Conservation (phyloP, 2,329 filamentous ascomycete species). For the Niveomyces coronatus region DNA sequence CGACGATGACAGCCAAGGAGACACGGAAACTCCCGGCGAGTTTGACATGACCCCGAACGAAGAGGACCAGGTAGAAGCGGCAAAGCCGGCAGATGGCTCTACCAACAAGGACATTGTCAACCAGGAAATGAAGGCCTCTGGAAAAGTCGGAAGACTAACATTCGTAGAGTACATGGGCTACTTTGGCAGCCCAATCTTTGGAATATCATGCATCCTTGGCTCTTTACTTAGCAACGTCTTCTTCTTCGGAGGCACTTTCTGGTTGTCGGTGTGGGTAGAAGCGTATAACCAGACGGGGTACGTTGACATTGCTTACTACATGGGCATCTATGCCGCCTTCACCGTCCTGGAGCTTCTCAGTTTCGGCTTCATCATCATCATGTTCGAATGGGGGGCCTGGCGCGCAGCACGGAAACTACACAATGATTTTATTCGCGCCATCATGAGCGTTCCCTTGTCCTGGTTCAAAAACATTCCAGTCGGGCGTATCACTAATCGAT, state of each 20-base stretch:
- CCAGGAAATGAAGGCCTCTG: constrained; percentile 37
- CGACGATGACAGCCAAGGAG: constrained; percentile 23
- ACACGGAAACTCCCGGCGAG: constrained; percentile 18
- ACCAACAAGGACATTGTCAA: constrained; percentile 32
- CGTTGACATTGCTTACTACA: constrained; percentile 38
- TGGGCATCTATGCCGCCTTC: constrained; percentile 40
- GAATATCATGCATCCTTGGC: constrained; percentile 27
- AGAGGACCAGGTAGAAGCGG: constrained; percentile 18
- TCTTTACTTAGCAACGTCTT: constrained; percentile 31
- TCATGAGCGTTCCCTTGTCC: constrained; percentile 43
- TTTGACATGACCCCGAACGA: constrained; percentile 19
- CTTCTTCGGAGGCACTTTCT: constrained; percentile 33
- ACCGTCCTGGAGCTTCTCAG: constrained; percentile 33
- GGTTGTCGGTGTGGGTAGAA: constrained; percentile 45
- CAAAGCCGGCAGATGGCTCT: constrained; percentile 27
- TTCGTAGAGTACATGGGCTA: constrained; percentile 42
- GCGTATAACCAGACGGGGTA: constrained; percentile 34
- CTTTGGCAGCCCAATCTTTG: constrained; percentile 36
- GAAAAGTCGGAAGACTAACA: constrained; percentile 32
- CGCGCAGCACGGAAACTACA: constrained; percentile 43
- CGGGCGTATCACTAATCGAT: constrained; percentile 43
- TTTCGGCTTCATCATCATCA: constrained; percentile 31
- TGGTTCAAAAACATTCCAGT: constrained; percentile 47
- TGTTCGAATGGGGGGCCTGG: constrained; percentile 47
- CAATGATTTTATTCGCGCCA: constrained; percentile 38